Conservation (phyloP, 2,329 filamentous ascomycete species). For the Chaetomiaceae sp. region DNA sequence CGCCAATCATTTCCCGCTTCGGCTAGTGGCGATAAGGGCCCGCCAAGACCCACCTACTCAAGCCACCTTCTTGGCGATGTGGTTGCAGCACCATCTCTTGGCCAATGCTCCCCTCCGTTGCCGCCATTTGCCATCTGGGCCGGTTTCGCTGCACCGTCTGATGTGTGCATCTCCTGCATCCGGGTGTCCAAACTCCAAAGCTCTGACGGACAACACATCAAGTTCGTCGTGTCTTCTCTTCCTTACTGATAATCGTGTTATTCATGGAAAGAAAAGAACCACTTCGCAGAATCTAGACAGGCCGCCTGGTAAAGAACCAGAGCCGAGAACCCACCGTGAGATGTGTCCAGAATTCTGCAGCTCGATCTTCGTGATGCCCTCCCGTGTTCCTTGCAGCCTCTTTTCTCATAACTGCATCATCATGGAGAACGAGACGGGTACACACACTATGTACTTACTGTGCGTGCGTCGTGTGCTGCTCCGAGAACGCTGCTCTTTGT, state of each 20-base stretch:
- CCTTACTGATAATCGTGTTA: too few species aligned
- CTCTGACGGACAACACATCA: too few species aligned
- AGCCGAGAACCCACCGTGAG: too few species aligned
- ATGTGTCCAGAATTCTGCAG: neutral
- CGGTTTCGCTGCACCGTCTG: too few species aligned
- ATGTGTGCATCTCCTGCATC: too few species aligned
- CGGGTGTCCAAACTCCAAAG: too few species aligned
- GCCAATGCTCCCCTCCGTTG: neutral
- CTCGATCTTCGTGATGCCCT: too few species aligned
- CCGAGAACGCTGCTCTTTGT: slow-evolving; percentile 1
- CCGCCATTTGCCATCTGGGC: too few species aligned
- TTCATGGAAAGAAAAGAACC: too few species aligned
- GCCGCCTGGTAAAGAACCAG: too few species aligned
- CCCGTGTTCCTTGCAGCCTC: neutral
- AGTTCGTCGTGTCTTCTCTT: too few species aligned
- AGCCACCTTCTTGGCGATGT: slow-evolving; percentile 20
- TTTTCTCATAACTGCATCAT: neutral
- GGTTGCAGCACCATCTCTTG: slow-evolving; percentile 13
- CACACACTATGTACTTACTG: slow-evolving; percentile 1
- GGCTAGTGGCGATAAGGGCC: slow-evolving; percentile 22
- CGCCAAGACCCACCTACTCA: slow-evolving; percentile 7
- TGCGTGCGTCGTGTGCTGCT: neutral
- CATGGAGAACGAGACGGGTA: neutral
- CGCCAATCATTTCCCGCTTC: slow-evolving; percentile 18
- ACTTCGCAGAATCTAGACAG: too few species aligned